phyloP scores from a whole-genome alignment of 352 stramenopile genomes.

The Globisporangium megalacanthum region DNA sequence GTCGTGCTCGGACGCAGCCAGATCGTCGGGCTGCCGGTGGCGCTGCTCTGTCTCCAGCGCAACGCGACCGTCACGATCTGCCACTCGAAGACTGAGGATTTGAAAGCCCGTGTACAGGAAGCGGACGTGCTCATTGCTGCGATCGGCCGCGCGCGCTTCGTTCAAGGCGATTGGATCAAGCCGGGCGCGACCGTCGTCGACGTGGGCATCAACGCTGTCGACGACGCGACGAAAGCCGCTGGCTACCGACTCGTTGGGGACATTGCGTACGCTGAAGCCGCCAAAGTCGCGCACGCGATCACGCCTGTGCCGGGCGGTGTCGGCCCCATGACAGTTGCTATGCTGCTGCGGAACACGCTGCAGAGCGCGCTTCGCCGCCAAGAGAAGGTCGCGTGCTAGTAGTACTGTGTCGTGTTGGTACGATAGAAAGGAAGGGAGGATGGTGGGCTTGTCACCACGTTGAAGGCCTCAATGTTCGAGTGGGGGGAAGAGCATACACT shows the following conservation, averaged over 20 bases:
- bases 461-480: no score
- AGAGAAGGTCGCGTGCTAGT: not conserved
- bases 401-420: not conserved
- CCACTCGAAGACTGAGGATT: constrained; percentile 93
- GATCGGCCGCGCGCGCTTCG: constrained; percentile 90
- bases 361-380: constrained; percentile 37
- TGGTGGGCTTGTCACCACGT: not conserved
- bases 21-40: constrained; percentile 97
- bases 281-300: constrained; percentile 88
- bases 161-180: constrained; percentile 96
- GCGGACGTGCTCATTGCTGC: constrained; percentile 98
- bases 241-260: constrained; percentile 96
- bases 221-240: constrained; percentile 67
- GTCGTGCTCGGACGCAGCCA: constrained; percentile 97
- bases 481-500: no score
- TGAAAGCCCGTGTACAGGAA: constrained; percentile 60
- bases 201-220: constrained; percentile 98
- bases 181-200: constrained; percentile 96
- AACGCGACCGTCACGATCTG: constrained; percentile 98
- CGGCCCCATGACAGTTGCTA: constrained; percentile 98
- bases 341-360: constrained; percentile 87
- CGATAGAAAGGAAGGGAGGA: not conserved
- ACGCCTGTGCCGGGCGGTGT: constrained; percentile 96
- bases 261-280: constrained; percentile 90
- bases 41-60: constrained; percentile 91